These are phyloP conservation scores for Diaporthe citriasiana DNA, from an alignment of 2,329 filamentous ascomycete species.

Conservation along the genomic window DNA sequence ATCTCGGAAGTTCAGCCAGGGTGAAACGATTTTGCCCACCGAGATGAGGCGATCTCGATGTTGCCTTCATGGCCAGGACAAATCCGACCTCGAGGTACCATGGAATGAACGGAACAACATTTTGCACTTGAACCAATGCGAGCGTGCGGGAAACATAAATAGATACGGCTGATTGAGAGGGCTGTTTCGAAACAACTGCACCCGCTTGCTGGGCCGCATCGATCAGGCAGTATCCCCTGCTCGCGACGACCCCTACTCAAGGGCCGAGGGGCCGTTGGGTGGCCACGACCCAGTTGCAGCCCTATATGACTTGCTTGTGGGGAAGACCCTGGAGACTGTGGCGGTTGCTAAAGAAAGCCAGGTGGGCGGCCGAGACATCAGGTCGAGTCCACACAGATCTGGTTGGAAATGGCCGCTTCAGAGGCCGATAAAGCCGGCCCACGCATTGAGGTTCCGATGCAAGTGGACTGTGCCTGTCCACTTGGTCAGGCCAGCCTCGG, in stretches of 20 bases:
- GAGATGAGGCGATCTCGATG: conserved; percentile 1
- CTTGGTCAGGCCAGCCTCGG: not conserved
- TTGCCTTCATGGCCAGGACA: not conserved
- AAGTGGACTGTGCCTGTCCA: not conserved
- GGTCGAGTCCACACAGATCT: conserved; percentile 24
- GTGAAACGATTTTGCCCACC: conserved; percentile 17
- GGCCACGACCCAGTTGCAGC: conserved; percentile 27
- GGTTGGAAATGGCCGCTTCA: conserved; percentile 1
- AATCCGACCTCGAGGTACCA: not conserved
- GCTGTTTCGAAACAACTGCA: conserved; percentile 34
- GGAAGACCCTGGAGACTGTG: conserved; percentile 1
- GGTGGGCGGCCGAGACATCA: conserved; percentile 7
- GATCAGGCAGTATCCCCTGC: conserved; percentile 11
- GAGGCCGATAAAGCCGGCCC: conserved; percentile 6
- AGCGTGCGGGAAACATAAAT: conserved; percentile 23
- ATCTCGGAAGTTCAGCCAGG: conserved; percentile 14
- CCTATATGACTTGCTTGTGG: conserved; percentile 33
- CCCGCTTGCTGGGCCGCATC: conserved; percentile 34
- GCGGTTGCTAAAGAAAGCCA: conserved; percentile 26
- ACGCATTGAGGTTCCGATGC: not conserved
- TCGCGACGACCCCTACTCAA: not conserved
- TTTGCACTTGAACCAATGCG: too few relatives aligned
- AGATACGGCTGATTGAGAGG: conserved; percentile 24
- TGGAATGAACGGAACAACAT: not conserved
- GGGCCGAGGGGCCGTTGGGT: conserved; percentile 12